Percentiles rank a stretch among this genome's conserved stretches.
phyloP scores from a whole-genome alignment of 345 rosid species.

The Reutealis trisperma region DNA sequence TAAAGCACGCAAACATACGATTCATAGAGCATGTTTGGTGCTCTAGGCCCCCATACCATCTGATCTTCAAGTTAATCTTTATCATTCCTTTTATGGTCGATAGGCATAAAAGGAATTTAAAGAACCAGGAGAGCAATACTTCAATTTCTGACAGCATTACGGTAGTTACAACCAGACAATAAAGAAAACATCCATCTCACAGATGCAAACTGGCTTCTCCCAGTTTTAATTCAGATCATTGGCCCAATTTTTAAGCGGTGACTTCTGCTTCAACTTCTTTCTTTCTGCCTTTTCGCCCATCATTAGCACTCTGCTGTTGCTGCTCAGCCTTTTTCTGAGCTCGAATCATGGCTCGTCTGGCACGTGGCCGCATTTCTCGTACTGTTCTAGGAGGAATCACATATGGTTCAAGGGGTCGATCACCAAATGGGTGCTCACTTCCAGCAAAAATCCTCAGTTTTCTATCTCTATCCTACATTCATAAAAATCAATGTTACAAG shows the following conservation, averaged over 20 bases:
- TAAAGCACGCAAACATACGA: too few relatives aligned
- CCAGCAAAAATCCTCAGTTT: slow-evolving; percentile 88
- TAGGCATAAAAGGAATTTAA: background rate
- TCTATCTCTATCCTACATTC: slow-evolving; percentile 82
- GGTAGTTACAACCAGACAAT: slow-evolving; percentile 19
- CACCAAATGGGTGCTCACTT: slow-evolving; percentile 83
- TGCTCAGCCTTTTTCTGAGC: slow-evolving; percentile 83
- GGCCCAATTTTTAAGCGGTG: background rate
- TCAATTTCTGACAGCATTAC: slow-evolving; percentile 11
- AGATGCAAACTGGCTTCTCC: background rate
- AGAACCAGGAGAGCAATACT: background rate
- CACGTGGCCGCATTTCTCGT: slow-evolving; percentile 91
- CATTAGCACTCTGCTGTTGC: slow-evolving; percentile 47
- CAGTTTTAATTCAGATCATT: slow-evolving; percentile 19
- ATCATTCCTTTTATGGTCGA: too few relatives aligned
- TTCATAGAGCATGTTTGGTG: too few relatives aligned
- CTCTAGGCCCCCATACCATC: too few relatives aligned
- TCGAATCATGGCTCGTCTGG: slow-evolving; percentile 88
- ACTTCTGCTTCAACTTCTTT: slow-evolving; percentile 47
- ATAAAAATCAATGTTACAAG: slow-evolving; percentile 7
- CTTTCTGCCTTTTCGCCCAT: slow-evolving; percentile 51
- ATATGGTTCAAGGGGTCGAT: slow-evolving; percentile 66
- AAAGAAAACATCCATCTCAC: background rate
- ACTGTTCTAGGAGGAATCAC: slow-evolving; percentile 81
- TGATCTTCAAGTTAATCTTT: too few relatives aligned